phyloP scores from a whole-genome alignment of 495 filamentous ascomycete genomes.

The Trichoderma virens region DNA sequence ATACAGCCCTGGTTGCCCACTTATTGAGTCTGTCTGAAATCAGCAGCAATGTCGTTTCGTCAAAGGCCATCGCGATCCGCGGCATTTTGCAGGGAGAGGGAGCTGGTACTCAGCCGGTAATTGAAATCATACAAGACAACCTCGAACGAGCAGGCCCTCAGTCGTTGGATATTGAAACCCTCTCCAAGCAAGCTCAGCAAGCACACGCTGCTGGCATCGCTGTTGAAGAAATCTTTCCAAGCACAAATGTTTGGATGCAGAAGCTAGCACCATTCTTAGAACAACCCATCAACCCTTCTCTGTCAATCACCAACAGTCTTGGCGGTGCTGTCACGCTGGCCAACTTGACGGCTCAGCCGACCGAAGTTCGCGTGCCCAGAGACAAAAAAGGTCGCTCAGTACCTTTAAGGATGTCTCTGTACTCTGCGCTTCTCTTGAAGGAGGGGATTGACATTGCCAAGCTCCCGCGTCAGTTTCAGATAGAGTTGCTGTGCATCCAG shows the following conservation, averaged over 20 bases:
- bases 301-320: constrained; percentile 65
- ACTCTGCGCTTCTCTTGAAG: constrained; percentile 49
- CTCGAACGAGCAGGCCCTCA: constrained; percentile 29
- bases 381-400: constrained; percentile 63
- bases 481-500: constrained; percentile 34
- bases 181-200: constrained; percentile 34
- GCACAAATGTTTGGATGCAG: constrained; percentile 31
- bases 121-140: constrained; percentile 33
- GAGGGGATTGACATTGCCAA: constrained; percentile 22
- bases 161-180: constrained; percentile 39
- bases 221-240: constrained; percentile 35
- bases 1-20: constrained; percentile 34
- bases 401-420: constrained; percentile 66
- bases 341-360: constrained; percentile 20
- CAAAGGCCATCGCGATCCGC: constrained; percentile 25
- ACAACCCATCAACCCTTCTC: constrained; percentile 47
- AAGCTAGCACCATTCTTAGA: constrained; percentile 52
- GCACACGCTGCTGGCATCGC: constrained; percentile 16
- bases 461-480: constrained; percentile 23
- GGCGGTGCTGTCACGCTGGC: constrained; percentile 64
- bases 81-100: constrained; percentile 27
- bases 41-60: constrained; percentile 22
- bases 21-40: constrained; percentile 39
- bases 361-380: constrained; percentile 26
- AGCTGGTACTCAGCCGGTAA: constrained; percentile 21